These are phyloP conservation scores for Radiomyces spectabilis DNA, from an alignment of 192 early-diverging fungal species.

Conservation along the genomic window DNA sequence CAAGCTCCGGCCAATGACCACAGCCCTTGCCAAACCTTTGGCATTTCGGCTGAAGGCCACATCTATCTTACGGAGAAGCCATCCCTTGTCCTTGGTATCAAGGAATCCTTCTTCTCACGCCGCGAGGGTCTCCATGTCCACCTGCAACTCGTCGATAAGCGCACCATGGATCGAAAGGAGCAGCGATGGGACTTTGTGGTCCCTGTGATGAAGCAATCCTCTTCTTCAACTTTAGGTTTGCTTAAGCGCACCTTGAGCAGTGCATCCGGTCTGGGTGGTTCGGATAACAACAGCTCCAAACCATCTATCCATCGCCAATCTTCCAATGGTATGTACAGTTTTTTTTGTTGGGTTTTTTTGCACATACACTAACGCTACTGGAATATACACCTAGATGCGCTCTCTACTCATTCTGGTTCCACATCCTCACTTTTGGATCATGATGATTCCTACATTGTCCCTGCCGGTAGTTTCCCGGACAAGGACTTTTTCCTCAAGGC, in stretches of 20 bases:
- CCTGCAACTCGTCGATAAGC: slow-evolving; percentile 17
- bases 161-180: slow-evolving; percentile 18
- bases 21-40: slow-evolving; percentile 12
- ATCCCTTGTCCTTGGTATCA: slow-evolving; percentile 20
- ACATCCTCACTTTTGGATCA: slow-evolving; percentile 5
- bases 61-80: slow-evolving; percentile 5
- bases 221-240: background rate
- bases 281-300: too few species aligned
- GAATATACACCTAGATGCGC: slow-evolving; percentile 9
- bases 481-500: slow-evolving; percentile 19
- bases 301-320: too few species aligned
- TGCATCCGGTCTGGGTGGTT: too few species aligned
- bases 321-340: too few species aligned
- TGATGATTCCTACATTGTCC: background rate
- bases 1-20: slow-evolving; percentile 9
- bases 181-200: slow-evolving; percentile 25
- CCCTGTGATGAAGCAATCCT: slow-evolving; percentile 2
- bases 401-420: slow-evolving; percentile 4
- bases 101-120: slow-evolving; percentile 23
- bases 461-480: slow-evolving; percentile 13
- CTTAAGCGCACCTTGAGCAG: too few species aligned
- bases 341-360: too few species aligned
- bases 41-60: slow-evolving; percentile 9
- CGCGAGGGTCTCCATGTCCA: slow-evolving; percentile 27
- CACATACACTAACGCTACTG: too few species aligned